A percentile compares a stretch with the other conserved stretches of the same genome.
Evolutionary conservation across 2,329 filamentous ascomycete genomes (phyloP).

Genomic region (Diaporthe citri): DNA sequence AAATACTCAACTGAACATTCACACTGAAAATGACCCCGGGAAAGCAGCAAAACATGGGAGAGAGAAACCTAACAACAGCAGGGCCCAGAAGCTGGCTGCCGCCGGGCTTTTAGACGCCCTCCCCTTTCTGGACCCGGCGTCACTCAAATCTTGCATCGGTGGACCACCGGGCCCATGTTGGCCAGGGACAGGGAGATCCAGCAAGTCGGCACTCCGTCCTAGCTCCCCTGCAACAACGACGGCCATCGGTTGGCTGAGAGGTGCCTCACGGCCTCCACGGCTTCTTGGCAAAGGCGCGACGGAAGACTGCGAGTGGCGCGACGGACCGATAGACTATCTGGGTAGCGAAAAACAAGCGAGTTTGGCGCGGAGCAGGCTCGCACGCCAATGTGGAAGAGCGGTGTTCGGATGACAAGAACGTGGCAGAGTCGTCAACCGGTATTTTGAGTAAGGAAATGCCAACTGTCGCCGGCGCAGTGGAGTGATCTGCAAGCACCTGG

Average conservation of each 20-base stretch:
- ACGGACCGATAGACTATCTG: conserved; percentile 5
- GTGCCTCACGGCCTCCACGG: conserved; percentile 13
- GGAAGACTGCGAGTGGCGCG: conserved; percentile 10
- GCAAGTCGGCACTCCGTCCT: conserved; percentile 1
- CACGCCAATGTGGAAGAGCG: conserved; percentile 2
- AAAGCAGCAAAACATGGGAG: conserved; percentile 34
- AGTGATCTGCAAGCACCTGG: conserved; percentile 12
- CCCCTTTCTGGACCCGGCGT: conserved; percentile 27
- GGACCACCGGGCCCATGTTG: conserved; percentile 8
- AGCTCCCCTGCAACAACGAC: neutral
- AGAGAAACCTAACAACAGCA: neutral
- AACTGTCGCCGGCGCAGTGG: neutral
- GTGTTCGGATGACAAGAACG: neutral
- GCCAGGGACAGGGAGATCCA: conserved; percentile 9
- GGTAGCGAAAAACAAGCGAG: conserved; percentile 11
- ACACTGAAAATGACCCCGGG: conserved; percentile 19
- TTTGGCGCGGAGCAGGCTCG: neutral
- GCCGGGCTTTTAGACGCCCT: conserved; percentile 35
- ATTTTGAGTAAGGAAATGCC: neutral
- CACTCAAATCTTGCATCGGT: conserved; percentile 33
- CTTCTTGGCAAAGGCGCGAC: conserved; percentile 1
- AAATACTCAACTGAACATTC: conserved; percentile 22
- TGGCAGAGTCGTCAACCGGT: neutral
- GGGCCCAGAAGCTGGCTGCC: conserved; percentile 29
- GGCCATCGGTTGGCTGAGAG: conserved; percentile 25